Percentiles rank a stretch among this genome's conserved stretches.
These are phyloP conservation scores for Candida sp. DNA, from an alignment of 1,139 yeast genomes.

Conservation along the genomic window DNA sequence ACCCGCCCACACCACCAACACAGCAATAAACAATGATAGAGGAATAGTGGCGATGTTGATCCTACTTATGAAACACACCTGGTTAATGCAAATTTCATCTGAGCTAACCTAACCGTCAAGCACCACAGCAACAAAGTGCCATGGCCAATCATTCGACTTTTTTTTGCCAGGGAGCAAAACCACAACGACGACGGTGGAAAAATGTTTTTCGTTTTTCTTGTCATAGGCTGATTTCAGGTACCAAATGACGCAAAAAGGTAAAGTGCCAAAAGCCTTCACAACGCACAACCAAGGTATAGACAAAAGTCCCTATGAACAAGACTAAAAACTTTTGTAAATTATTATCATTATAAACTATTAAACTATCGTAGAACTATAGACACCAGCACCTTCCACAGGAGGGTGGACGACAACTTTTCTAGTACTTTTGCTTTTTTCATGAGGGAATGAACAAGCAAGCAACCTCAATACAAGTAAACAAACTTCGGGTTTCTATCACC, in stretches of 20 bases:
- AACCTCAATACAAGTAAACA: slow-evolving; percentile 33
- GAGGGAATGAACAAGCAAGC: not conserved
- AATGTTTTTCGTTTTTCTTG: too few relatives aligned
- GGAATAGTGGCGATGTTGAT: not conserved
- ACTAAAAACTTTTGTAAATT: not conserved
- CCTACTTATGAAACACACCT: too few relatives aligned
- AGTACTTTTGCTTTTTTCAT: not conserved
- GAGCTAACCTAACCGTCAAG: too few relatives aligned
- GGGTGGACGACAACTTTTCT: not conserved
- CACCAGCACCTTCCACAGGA: not conserved
- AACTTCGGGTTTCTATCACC: slow-evolving; percentile 76
- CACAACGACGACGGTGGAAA: not conserved
- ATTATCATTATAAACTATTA: not conserved
- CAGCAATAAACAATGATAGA: too few relatives aligned
- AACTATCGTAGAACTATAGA: not conserved
- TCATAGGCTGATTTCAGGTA: not conserved
- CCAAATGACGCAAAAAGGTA: not conserved
- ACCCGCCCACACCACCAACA: not conserved
- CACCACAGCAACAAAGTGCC: too few relatives aligned
- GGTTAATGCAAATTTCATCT: too few relatives aligned
- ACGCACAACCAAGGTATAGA: not conserved
- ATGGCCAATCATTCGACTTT: too few relatives aligned
- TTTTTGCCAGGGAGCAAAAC: not conserved
- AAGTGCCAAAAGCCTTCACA: not conserved
- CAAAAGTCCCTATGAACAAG: too few relatives aligned